A percentile compares a stretch with the other conserved stretches of the same genome.
Evolutionary conservation across 164 flowering plant genomes (phyloP).

Genomic region (Vitis amurensis): DNA sequence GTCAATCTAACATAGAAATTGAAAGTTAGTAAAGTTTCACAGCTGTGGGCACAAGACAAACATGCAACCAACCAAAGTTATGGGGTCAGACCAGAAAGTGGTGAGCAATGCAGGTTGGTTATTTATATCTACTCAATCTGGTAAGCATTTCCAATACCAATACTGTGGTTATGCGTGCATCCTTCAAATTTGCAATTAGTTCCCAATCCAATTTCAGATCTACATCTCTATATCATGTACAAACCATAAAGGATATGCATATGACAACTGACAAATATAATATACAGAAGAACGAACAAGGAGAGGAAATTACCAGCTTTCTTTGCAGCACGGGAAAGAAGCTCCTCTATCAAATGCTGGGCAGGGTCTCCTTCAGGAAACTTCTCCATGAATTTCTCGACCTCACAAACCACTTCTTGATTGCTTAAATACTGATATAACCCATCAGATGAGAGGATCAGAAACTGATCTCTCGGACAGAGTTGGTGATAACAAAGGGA

Average conservation of each 20-base stretch:
- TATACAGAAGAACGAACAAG: not conserved
- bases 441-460: constrained; percentile 96
- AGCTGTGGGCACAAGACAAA: too few species aligned
- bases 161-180: not conserved
- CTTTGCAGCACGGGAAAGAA: constrained; percentile 92
- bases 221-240: not conserved
- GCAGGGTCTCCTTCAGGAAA: constrained; percentile 99
- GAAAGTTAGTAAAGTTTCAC: too few species aligned
- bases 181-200: not conserved
- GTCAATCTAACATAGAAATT: too few species aligned
- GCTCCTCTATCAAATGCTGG: constrained; percentile 94
- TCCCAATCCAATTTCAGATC: not conserved
- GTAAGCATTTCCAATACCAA: not conserved
- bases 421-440: constrained; percentile 92
- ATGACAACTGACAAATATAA: not conserved
- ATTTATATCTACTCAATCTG: too few species aligned
- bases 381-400: constrained; percentile 88
- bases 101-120: too few species aligned
- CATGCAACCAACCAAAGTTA: too few species aligned
- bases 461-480: constrained; percentile 78
- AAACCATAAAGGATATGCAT: not conserved
- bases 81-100: too few species aligned
- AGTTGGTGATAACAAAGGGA: constrained; percentile 89
- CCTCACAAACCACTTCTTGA: constrained; percentile 88
- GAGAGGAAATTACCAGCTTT: constrained; percentile 76